Evolutionary conservation across 441 rosid species (phyloP).

Genomic region (Aleurites moluccanus): DNA sequence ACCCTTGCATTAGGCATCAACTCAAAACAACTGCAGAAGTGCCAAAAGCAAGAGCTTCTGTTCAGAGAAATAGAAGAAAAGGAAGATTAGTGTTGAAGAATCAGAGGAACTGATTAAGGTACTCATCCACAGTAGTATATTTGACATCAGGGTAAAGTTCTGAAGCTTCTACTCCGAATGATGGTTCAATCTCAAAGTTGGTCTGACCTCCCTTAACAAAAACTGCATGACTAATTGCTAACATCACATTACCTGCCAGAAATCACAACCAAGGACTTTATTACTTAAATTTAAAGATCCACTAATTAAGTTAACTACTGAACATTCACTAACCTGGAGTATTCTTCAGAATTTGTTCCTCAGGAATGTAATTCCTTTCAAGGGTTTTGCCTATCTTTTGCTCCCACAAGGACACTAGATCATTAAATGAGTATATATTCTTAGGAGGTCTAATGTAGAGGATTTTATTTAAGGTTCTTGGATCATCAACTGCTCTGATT

Average conservation of each 20-base stretch:
- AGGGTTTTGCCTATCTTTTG: slow-evolving; percentile 7
- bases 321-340: background rate
- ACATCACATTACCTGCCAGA: slow-evolving; percentile 16
- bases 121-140: slow-evolving; percentile 56
- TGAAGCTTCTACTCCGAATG: slow-evolving; percentile 60
- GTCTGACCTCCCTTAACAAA: slow-evolving; percentile 66
- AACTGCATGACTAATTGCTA: slow-evolving; percentile 48
- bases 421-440: slow-evolving; percentile 7
- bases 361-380: background rate
- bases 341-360: background rate
- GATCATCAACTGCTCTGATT: slow-evolving; percentile 1
- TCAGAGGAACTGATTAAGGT: slow-evolving; percentile 45
- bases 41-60: no score
- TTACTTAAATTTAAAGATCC: no score
- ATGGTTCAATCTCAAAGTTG: slow-evolving; percentile 49
- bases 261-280: no score
- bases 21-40: no score
- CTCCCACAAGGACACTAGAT: slow-evolving; percentile 7
- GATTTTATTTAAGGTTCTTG: slow-evolving; percentile 7
- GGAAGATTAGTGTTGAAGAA: no score
- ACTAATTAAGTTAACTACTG: no score
- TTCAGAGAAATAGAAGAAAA: no score
- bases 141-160: slow-evolving; percentile 68
- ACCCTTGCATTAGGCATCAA: no score
- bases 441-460: background rate